phyloP scores from a whole-genome alignment of 2,329 filamentous ascomycete genomes.

The Fusarium sp. region DNA sequence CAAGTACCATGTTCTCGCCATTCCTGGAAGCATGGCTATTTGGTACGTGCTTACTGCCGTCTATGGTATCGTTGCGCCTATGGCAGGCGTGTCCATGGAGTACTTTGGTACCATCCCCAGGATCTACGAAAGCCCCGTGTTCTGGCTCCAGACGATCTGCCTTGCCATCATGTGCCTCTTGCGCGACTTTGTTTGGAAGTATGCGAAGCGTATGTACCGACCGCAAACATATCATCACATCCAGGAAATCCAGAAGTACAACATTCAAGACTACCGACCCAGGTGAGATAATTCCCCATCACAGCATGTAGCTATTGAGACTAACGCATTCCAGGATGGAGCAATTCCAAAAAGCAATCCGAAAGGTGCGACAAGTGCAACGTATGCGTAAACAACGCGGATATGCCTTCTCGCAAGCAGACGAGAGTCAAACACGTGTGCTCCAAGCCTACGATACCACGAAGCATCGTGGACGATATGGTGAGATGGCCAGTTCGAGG shows the following conservation, averaged over 20 bases:
- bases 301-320: neutral
- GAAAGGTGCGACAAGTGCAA: slow-evolving; percentile 97
- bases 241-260: slow-evolving; percentile 99
- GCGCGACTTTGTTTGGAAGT: slow-evolving; percentile 96
- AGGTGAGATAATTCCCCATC: slow-evolving; percentile 67
- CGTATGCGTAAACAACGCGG: slow-evolving; percentile 99
- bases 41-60: slow-evolving; percentile 92
- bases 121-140: slow-evolving; percentile 83
- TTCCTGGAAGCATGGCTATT: slow-evolving; percentile 90
- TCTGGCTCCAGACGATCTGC: slow-evolving; percentile 90
- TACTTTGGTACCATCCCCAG: slow-evolving; percentile 86
- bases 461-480: slow-evolving; percentile 88
- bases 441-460: slow-evolving; percentile 99
- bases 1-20: slow-evolving; percentile 95
- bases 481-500: slow-evolving; percentile 82
- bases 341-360: slow-evolving; percentile 99
- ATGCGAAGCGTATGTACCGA: slow-evolving; percentile 95
- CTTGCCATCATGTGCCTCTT: slow-evolving; percentile 85
- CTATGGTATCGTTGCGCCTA: slow-evolving; percentile 89
- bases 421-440: slow-evolving; percentile 94
- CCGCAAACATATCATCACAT: slow-evolving; percentile 98
- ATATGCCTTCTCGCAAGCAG: slow-evolving; percentile 97
- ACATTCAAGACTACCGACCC: slow-evolving; percentile 98
- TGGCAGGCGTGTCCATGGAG: slow-evolving; percentile 82
- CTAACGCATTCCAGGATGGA: slow-evolving; percentile 79